Conservation (phyloP, 2,329 filamentous ascomycete species). For the Clarireedia homoeocarpa region DNA sequence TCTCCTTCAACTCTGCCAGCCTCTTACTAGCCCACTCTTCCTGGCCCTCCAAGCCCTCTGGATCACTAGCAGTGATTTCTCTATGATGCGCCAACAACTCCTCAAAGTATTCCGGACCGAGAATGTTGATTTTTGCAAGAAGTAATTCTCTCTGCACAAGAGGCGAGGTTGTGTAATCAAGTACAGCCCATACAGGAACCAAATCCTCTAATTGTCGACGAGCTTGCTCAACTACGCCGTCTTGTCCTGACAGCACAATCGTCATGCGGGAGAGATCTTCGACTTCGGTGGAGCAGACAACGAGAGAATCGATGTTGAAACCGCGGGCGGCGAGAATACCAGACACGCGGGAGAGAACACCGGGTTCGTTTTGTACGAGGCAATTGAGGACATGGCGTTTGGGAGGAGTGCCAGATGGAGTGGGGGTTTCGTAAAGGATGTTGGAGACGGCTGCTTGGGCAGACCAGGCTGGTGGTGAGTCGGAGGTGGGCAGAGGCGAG, state of each 20-base stretch:
- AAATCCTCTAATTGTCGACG: conserved; percentile 91
- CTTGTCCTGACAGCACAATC: conserved; percentile 91
- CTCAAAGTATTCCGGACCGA: conserved; percentile 97
- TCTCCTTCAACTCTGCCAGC: conserved; percentile 18
- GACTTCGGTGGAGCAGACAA: conserved; percentile 96
- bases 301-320: conserved; percentile 98
- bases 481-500: conserved; percentile 71
- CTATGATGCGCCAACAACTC: conserved; percentile 92
- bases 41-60: conserved; percentile 28
- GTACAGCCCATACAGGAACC: conserved; percentile 94
- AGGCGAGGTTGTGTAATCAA: conserved; percentile 89
- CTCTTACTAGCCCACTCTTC: conserved; percentile 33
- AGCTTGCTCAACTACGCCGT: conserved; percentile 95
- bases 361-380: conserved; percentile 96
- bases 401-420: conserved; percentile 71
- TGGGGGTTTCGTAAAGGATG: conserved; percentile 96
- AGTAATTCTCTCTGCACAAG: conserved; percentile 94
- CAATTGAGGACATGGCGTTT: conserved; percentile 98
- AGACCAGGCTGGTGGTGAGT: conserved; percentile 72
- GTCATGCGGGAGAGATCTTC: conserved; percentile 97
- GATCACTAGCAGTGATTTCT: conserved; percentile 60
- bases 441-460: conserved; percentile 93
- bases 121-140: conserved; percentile 91
- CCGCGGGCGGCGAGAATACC: conserved; percentile 92
- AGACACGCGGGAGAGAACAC: conserved; percentile 91